Percentiles rank a stretch among this genome's conserved stretches.
Evolutionary conservation across 768 basidiomycete species (phyloP).

Genomic region (Tricholoma sp.): DNA sequence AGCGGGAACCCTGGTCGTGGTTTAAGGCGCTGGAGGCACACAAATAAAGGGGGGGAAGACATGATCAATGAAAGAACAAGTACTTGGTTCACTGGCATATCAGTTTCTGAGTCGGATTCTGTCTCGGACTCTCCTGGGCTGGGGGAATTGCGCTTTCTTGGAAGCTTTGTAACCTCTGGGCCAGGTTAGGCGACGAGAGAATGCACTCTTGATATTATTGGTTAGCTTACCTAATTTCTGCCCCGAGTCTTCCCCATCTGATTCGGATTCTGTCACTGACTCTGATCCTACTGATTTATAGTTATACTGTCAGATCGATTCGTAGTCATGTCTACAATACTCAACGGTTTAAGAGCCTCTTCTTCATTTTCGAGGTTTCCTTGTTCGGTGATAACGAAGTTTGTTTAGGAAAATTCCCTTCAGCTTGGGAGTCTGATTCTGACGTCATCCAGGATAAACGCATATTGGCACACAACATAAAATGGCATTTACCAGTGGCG

Average conservation of each 20-base stretch:
- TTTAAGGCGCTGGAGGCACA: constrained; percentile 15
- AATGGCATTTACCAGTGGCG: constrained; percentile 26
- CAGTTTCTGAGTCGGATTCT: constrained; percentile 40
- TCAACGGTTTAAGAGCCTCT: neutral
- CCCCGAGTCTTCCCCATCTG: neutral
- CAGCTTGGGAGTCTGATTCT: constrained; percentile 37
- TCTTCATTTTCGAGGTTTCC: neutral
- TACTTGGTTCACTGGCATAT: constrained; percentile 21
- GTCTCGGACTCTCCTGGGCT: constrained; percentile 29
- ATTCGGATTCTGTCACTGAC: constrained; percentile 4
- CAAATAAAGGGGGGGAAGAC: neutral
- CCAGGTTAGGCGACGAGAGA: neutral
- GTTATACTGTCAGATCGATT: neutral
- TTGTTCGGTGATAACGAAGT: constrained; percentile 1
- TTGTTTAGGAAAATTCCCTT: constrained; percentile 6
- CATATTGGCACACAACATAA: neutral
- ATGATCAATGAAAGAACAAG: neutral
- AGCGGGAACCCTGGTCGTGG: constrained; percentile 56
- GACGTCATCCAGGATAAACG: constrained; percentile 13
- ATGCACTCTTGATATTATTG: neutral
- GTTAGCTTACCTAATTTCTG: neutral
- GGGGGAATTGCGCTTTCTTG: neutral
- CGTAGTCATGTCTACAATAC: neutral
- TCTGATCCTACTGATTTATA: constrained; percentile 8
- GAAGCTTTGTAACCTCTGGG: neutral